Base-by-base conservation (phyloP, 805 yeast genomes). In the Pichia nakasei region DNA sequence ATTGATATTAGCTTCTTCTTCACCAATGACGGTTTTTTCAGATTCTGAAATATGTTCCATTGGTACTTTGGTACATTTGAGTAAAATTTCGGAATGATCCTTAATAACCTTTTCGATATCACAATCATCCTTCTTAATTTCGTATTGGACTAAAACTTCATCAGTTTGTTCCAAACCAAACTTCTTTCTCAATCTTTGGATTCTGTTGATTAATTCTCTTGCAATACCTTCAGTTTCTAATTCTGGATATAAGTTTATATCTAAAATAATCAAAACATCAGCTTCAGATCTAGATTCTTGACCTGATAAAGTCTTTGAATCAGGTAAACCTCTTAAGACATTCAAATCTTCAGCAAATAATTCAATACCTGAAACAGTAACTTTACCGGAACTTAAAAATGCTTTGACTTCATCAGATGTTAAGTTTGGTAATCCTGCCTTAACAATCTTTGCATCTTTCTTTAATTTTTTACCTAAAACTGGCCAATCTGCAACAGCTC, bases 401-500 rank as follows among this genome's bases (percentile, higher is more conserved):
- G 67, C 61, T 66, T 85, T 85, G 41, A 93, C 96, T 46, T 87
- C 89, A 15, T 72, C 84, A 11, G 97, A 83, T 19, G 91, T 68
- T 41, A 93, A 76, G 9, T 59, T 60, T 51, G 97, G 97, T 55
- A 93, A 75, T 17, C 94, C 97, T 59, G 82, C 95, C 75, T 91
- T 94, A 48, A 93, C 98, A 64, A 78, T 82, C 69, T 85, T 87
- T 49, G 85, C 94, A 57, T 89, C 97, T 62, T 82, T 80, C 79
- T 88, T 91, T 66, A 93, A 77, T 68, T 93, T 93, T 75, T 91
- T 93, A 69, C 99, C 99, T 54, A 93, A 75, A 19, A 88, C 86
- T 46, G 97, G 96, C 98, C 99, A 93, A 70, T 93, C 99, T 39
- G 98, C 98, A 64, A 85, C 94, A 36, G 91, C 97, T 51, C 76